phyloP scores from a whole-genome alignment of 305 asterid genomes.

The Nicotiana rustica region DNA sequence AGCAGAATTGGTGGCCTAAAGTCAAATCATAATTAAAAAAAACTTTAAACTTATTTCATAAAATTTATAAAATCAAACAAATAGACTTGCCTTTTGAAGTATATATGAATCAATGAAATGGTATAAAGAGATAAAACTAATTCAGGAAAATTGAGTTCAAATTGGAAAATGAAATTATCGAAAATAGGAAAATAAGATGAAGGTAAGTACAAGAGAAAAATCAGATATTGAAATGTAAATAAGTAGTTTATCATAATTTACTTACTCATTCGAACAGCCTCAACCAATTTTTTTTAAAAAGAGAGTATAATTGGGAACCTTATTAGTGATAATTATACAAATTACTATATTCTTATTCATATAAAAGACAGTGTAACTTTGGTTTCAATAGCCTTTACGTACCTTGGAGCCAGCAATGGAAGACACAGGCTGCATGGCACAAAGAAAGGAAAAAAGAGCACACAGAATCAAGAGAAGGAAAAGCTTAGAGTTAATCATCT shows the following conservation, averaged over 20 bases:
- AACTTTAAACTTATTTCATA: neutral
- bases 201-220: neutral
- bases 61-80: neutral
- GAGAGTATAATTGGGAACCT: neutral
- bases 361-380: neutral
- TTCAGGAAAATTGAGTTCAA: neutral
- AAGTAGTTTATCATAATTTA: too few species aligned
- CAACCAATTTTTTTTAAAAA: neutral
- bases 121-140: neutral
- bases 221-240: neutral
- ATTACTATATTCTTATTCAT: neutral
- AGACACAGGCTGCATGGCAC: neutral
- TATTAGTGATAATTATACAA: neutral
- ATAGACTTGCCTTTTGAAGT: neutral
- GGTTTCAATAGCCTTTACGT: neutral
- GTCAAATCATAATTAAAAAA: neutral
- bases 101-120: neutral
- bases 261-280: too few species aligned
- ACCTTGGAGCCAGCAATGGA: neutral
- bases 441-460: neutral
- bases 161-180: neutral
- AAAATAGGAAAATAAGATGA: neutral
- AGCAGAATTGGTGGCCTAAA: neutral
- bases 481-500: constrained; percentile 1
- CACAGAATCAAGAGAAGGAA: neutral